Base-by-base conservation (phyloP, 192 early-diverging fungal species). In the Mortierella antarctica region DNA sequence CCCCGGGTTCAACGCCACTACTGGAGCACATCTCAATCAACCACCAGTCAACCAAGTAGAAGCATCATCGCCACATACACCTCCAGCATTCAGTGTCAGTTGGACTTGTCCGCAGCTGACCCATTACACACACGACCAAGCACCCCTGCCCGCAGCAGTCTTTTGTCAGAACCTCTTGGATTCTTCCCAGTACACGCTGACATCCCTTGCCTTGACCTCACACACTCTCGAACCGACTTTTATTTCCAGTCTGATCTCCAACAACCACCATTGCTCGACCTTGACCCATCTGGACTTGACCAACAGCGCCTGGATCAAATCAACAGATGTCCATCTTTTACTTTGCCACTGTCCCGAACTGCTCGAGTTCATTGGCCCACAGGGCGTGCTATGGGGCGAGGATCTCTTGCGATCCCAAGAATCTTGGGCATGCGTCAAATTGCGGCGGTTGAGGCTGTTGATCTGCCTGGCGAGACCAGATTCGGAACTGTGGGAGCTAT, bases 401-500 rank as follows among this genome's bases (percentile, higher is more conserved):
- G 71, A 73, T 23, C 8, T 73, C 4, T 15, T 50, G 17, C 23
- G n/a, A 7, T 73, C 71, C 1, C 0, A 46, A 2, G 15, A 39
- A 18, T 31, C 39, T 5, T 73, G 71, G 71, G 44, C 62, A 49
- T 73, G 71, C 17, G 9, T 64, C 13, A 65, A 65, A 15, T 46
- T 73, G 40, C 54, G 51, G 12, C 42, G 21, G 18, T 39, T 73
- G 10, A 52, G 51, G 40, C 8, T 73, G n/a, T 31, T 73, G 54
- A 39, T 73, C 31, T 64, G 71, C 47, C 42, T 73, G 47, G 71
- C 71, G 13, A 55, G 71, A 52, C 71, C 71, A 4, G 71, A 73
- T 59, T 73, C 71, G n/a, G 71, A 45, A 10, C 20, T 58, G 10
- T 73, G 71, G 71, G 71, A 73, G 13, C 56, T 31, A 31, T 31